Base-by-base conservation (phyloP, 225 moss, liverwort and hornwort species). In the Neckera pumila region DNA sequence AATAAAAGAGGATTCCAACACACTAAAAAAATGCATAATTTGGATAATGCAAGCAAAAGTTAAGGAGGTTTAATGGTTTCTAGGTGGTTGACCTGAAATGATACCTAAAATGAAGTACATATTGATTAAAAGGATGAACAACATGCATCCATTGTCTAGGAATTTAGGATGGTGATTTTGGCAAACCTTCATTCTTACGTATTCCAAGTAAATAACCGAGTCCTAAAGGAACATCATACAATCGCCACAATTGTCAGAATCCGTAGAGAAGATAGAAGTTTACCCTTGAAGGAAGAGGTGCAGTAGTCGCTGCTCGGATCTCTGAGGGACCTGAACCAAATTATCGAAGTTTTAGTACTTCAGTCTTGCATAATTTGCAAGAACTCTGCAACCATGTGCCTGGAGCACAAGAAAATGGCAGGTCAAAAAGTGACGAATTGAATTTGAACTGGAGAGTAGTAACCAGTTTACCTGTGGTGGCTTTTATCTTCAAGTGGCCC, bases 401-500 rank as follows among this genome's bases (percentile, higher is more conserved):
- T 64, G 13, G 58, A 47, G 81, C 80, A 76, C 56, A 85, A 57
- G 69, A 75, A 64, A 62, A 81, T 53, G 73, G 51, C 28, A 38
- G 12, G 61, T 49, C 58, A 36, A 23, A 63, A 71, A 38, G 64
- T 54, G 42, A 59, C 16, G 58, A 61, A 57, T 76, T 19, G 49
- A 79, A 59, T 77, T 72, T 59, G 75, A 31, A 34, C 42, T 76
- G 82, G 28, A 75, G 62, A 56, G 69, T 56, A 79, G 31, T 70
- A 76, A 86, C 51, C 79, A 82, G 54, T 58, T 30, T 76, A 93
- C 86, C 90, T 88, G 89, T 23, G 75, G 85, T 76, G 83, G 88
- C 81, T 86, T 93, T 96, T 71, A 91, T 59, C 89, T 95, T 97
- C 16, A 89, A 90, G 70, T 93, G 89, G 53, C 95, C 90, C 56